Evolutionary conservation across 306 rosid genomes (phyloP).

Genomic region (Pachyrhizus erosus): DNA sequence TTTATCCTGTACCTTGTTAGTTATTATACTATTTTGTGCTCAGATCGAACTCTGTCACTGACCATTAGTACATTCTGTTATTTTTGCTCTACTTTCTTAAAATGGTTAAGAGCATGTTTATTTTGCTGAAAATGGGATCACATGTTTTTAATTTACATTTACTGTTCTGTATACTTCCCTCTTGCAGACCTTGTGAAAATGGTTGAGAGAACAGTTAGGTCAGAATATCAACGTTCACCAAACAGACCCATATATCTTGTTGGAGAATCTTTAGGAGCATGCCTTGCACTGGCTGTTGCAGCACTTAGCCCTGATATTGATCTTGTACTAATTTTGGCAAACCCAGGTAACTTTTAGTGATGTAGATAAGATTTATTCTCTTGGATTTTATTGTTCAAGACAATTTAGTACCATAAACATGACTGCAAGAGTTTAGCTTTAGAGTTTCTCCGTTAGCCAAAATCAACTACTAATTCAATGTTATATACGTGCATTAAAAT

Average conservation of each 20-base stretch:
- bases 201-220: constrained; percentile 67
- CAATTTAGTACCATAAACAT: constrained; percentile 14
- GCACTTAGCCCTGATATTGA: constrained; percentile 80
- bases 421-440: constrained; percentile 8
- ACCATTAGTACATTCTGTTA: neutral
- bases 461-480: constrained; percentile 6
- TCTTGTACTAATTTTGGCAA: constrained; percentile 81
- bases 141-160: constrained; percentile 8
- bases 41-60: neutral
- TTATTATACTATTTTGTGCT: neutral
- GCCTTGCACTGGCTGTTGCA: constrained; percentile 86
- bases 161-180: constrained; percentile 10
- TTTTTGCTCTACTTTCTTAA: constrained; percentile 25
- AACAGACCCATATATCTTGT: constrained; percentile 83
- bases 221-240: constrained; percentile 63
- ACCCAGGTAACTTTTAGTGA: constrained; percentile 64
- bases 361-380: neutral
- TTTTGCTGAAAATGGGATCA: constrained; percentile 27
- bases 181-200: constrained; percentile 75
- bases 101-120: constrained; percentile 24
- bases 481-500: constrained; percentile 15
- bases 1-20: no score
- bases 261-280: constrained; percentile 87
- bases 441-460: constrained; percentile 1
- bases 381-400: constrained; percentile 27